phyloP scores from a whole-genome alignment of 2,329 filamentous ascomycete genomes.

The Alternaria angustiovoidea region DNA sequence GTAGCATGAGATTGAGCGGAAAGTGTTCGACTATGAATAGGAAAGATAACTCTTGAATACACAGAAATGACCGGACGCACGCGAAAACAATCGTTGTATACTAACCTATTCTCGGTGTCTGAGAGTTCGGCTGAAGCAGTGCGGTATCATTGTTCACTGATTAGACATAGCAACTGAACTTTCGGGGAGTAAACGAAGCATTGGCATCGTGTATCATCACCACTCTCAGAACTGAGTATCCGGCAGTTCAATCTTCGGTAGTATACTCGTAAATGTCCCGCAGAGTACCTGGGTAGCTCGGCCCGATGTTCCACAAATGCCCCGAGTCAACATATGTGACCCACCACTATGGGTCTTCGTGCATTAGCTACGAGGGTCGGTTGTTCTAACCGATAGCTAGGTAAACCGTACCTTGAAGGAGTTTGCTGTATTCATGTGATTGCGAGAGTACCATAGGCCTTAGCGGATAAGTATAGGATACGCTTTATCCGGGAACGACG shows the following conservation, averaged over 20 bases:
- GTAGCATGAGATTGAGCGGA: not conserved
- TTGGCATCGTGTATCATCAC: not conserved
- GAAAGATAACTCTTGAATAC: not conserved
- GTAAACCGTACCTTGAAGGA: not conserved
- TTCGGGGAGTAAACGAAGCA: conserved; percentile 7
- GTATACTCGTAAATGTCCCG: conserved; percentile 6
- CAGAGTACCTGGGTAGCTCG: not conserved
- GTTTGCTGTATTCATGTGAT: not conserved
- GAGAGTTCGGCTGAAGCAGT: not conserved
- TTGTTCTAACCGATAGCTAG: not conserved
- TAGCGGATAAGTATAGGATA: not conserved
- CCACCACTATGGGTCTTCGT: not conserved
- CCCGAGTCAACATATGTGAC: conserved; percentile 1
- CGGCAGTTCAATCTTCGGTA: not conserved
- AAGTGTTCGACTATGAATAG: not conserved
- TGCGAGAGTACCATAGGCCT: not conserved
- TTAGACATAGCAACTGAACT: not conserved
- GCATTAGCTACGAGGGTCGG: not conserved
- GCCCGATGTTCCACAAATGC: conserved; percentile 9
- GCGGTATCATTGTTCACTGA: not conserved
- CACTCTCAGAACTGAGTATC: not conserved
- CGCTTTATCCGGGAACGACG: not conserved
- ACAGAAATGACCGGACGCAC: not conserved
- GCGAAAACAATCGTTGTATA: not conserved
- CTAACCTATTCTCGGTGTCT: not conserved